Base-by-base conservation (phyloP, 768 basidiomycete species). In the Tephrocybe sp. region DNA sequence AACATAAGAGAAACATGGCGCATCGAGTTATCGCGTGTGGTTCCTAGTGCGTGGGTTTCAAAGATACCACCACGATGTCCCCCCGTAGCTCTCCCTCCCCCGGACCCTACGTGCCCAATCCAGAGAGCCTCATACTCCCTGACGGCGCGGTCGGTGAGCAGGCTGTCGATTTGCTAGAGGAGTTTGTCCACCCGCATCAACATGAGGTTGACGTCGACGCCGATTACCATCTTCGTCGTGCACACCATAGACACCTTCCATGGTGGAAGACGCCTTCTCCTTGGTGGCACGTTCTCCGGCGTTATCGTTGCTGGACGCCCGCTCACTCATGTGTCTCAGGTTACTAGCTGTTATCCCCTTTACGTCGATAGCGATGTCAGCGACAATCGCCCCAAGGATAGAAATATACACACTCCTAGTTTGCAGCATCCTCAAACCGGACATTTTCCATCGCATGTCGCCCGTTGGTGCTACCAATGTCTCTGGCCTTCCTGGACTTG, bases 191-290 rank as follows among this genome's bases (percentile, higher is more conserved):
- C 35, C 69, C 72, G 3, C 68, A 69, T 27, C 68, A 73, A 41
- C 56, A 61, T 5, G 36, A 69, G n/a, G 8, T 45, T 8, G 58
- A 62, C 44, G 41, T 34, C 9, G 44, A 65, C 69, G 22, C 68
- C 69, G 57, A 55, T 5, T 53, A 55, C 24, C 44, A 59, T 49
- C 44, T 46, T 8, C 50, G 49, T 15, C 45, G 40, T 6, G 52
- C 44, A 9, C 31, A 48, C 35, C 21, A 52, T 44, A 51, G 42
- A n/a, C 9, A 49, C 18, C 70, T 76, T 38, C 84, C 87, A 3
- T 91, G 89, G 88, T 90, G 85, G 79, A 88, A 73, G 67, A 70
- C 77, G 34, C 87, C 89, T 3, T 89, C 88, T 0, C 75, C 87
- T 0, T 77, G 73, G 69, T 91, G 89, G 90, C 89, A 54, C 57